Evolutionary conservation across 306 rosid species (phyloP).

Genomic region (Nissolia schottii): DNA sequence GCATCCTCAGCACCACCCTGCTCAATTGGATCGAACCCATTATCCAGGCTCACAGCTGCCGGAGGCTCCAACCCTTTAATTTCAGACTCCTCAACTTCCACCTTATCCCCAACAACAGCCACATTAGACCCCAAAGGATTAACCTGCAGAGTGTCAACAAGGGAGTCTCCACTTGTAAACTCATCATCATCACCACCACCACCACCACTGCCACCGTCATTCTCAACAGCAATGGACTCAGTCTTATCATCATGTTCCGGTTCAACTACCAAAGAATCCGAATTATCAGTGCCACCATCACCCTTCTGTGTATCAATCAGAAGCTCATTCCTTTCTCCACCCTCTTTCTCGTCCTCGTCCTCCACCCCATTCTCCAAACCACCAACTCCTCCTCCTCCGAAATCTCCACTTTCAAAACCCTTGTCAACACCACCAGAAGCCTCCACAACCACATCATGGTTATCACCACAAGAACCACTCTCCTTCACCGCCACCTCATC

Average conservation of each 20-base stretch:
- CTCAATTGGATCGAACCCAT: constrained; percentile 41
- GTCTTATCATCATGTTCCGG: not conserved
- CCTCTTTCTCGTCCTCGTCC: constrained; percentile 12
- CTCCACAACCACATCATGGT: constrained; percentile 28
- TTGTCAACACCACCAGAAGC: constrained; percentile 10
- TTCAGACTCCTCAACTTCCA: constrained; percentile 36
- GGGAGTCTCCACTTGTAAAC: constrained; percentile 24
- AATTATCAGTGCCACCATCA: constrained; percentile 18
- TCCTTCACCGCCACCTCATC: constrained; percentile 29
- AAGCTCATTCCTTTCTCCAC: constrained; percentile 7
- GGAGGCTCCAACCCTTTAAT: constrained; percentile 32
- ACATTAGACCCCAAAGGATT: constrained; percentile 32
- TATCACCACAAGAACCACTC: constrained; percentile 32
- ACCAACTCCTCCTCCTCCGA: constrained; percentile 4
- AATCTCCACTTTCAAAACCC: constrained; percentile 9
- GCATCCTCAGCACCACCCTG: not conserved
- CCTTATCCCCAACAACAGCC: constrained; percentile 45
- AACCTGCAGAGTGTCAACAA: constrained; percentile 34
- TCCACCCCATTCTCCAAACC: constrained; percentile 17
- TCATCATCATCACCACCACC: not conserved
- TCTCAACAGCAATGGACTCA: constrained; percentile 19
- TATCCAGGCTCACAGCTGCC: constrained; percentile 38
- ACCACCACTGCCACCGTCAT: not conserved
- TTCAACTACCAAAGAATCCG: constrained; percentile 24
- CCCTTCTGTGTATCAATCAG: not conserved